phyloP scores from a whole-genome alignment of 1,284 basidiomycete genomes.

The Phellopilus nigrolimitatus region DNA sequence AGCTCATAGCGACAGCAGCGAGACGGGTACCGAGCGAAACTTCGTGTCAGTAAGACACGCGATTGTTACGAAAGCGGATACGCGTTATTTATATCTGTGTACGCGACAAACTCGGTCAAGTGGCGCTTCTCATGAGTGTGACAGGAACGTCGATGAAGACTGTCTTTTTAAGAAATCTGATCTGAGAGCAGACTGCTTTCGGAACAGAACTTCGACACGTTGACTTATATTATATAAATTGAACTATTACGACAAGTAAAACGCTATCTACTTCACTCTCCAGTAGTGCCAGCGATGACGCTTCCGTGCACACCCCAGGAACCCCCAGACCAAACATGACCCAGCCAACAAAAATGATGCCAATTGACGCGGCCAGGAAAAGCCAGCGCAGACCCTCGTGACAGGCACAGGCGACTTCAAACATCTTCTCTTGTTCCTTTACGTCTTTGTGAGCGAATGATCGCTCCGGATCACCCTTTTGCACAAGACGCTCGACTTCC shows the following conservation, averaged over 20 bases:
- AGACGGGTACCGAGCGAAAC: slow-evolving; percentile 16
- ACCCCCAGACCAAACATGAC: slow-evolving; percentile 41
- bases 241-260: background rate
- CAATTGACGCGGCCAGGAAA: slow-evolving; percentile 28
- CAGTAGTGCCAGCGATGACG: slow-evolving; percentile 35
- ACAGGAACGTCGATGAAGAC: too few relatives aligned
- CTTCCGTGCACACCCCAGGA: slow-evolving; percentile 40
- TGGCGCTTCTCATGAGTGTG: too few relatives aligned
- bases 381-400: slow-evolving; percentile 26
- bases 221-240: background rate
- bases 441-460: slow-evolving; percentile 2
- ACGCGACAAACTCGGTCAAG: too few relatives aligned
- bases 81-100: slow-evolving; percentile 27
- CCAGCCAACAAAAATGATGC: slow-evolving; percentile 39
- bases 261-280: slow-evolving; percentile 27
- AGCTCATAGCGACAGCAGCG: too few relatives aligned
- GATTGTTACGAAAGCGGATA: slow-evolving; percentile 17
- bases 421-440: slow-evolving; percentile 28
- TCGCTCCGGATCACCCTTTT: slow-evolving; percentile 23
- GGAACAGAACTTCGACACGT: too few relatives aligned
- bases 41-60: background rate
- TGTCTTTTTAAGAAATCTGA: too few relatives aligned
- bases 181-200: too few relatives aligned
- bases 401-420: slow-evolving; percentile 31
- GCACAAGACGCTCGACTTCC: slow-evolving; percentile 33